Evolutionary conservation across 2,329 filamentous ascomycete genomes (phyloP).

Genomic region (Thielaviopsis musarum): DNA sequence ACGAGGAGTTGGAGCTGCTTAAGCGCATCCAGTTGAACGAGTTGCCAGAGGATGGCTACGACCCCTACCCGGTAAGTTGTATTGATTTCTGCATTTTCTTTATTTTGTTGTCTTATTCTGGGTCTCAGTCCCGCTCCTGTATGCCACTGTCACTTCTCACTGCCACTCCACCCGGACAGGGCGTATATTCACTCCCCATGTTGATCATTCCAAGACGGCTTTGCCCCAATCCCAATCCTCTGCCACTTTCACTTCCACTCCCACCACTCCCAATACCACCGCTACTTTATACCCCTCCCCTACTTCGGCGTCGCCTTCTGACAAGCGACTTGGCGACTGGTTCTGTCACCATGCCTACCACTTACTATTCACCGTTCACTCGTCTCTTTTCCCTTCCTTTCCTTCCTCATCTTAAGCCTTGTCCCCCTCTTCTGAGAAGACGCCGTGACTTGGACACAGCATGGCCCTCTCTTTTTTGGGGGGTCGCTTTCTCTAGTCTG

Average conservation of each 20-base stretch:
- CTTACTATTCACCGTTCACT: background rate
- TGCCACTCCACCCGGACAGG: background rate
- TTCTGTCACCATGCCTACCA: too few relatives aligned
- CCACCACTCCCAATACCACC: background rate
- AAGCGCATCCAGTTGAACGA: conserved; percentile 81
- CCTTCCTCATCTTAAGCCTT: background rate
- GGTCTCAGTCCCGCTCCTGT: background rate
- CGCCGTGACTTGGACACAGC: background rate
- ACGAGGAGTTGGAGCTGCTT: conserved; percentile 77
- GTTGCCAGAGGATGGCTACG: conserved; percentile 70
- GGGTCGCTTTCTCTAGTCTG: background rate
- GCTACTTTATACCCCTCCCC: background rate
- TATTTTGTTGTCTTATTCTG: background rate
- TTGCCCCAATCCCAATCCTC: background rate
- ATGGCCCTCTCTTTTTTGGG: background rate
- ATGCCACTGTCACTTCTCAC: background rate
- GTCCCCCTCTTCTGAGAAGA: background rate
- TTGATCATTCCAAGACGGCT: background rate
- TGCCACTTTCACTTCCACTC: background rate
- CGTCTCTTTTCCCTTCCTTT: background rate
- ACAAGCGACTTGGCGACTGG: background rate
- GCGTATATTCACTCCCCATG: background rate
- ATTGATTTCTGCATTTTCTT: background rate
- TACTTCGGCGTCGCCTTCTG: background rate
- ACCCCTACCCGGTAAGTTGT: conserved; percentile 63